Percentiles rank a stretch among this genome's conserved stretches.
Conservation (phyloP, 1,139 yeast species). For the Magnusiomyces magnusii region DNA sequence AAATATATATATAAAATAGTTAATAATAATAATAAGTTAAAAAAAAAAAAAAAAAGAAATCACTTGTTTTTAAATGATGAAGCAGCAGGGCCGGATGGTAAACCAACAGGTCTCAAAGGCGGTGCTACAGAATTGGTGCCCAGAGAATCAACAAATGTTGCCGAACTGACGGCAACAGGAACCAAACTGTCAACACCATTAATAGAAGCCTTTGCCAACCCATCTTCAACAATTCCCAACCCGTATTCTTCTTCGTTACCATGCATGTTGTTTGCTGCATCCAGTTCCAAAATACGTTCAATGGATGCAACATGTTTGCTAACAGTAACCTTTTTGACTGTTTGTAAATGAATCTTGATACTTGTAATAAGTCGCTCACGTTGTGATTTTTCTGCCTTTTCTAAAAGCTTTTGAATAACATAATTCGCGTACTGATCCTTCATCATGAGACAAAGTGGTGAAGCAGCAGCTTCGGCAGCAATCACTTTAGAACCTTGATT, state of each 20-base stretch:
- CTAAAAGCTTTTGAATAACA: slow-evolving; percentile 90
- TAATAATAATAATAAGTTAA: neutral
- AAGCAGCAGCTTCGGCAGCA: slow-evolving; percentile 24
- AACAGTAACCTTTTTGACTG: slow-evolving; percentile 38
- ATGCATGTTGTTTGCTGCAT: neutral
- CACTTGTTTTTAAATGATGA: neutral
- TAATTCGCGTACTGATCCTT: slow-evolving; percentile 97
- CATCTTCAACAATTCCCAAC: neutral
- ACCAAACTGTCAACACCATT: neutral
- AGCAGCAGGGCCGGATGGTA: slow-evolving; percentile 1
- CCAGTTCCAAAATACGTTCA: slow-evolving; percentile 52
- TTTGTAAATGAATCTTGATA: slow-evolving; percentile 36
- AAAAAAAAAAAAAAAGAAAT: neutral
- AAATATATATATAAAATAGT: neutral
- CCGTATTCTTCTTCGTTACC: neutral
- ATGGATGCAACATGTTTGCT: slow-evolving; percentile 87
- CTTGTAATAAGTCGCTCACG: slow-evolving; percentile 33
- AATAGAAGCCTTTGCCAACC: neutral
- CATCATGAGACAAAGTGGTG: slow-evolving; percentile 55
- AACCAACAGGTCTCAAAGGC: neutral
- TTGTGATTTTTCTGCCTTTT: slow-evolving; percentile 59
- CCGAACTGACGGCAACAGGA: neutral
- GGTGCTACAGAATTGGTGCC: neutral
- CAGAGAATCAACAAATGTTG: neutral
- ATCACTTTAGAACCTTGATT: slow-evolving; percentile 15